Conservation (phyloP, 768 basidiomycete species). For the Russula virescens region DNA sequence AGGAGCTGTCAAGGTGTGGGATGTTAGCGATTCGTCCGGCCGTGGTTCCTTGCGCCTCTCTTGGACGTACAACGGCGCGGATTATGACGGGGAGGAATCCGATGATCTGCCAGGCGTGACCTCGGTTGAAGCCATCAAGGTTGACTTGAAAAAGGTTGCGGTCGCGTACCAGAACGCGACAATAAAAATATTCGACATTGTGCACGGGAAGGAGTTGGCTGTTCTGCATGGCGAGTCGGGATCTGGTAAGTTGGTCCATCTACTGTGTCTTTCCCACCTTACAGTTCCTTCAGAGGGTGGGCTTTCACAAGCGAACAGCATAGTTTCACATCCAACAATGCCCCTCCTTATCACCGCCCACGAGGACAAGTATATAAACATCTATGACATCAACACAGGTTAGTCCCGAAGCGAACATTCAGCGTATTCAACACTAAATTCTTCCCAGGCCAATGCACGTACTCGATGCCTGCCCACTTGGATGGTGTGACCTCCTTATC, state of each 20-base stretch:
- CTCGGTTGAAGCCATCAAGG: conserved; percentile 75
- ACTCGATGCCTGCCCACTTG: conserved; percentile 86
- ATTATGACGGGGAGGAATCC: conserved; percentile 37
- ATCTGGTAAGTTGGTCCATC: conserved; percentile 10
- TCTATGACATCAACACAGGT: conserved; percentile 85
- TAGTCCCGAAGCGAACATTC: conserved; percentile 27
- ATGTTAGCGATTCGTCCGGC: conserved; percentile 62
- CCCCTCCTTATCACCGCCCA: conserved; percentile 83
- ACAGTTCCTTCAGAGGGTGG: conserved; percentile 52
- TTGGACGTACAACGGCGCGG: conserved; percentile 76
- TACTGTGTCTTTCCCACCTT: not conserved
- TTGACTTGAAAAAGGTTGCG: conserved; percentile 79
- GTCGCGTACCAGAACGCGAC: conserved; percentile 87
- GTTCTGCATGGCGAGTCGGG: conserved; percentile 37
- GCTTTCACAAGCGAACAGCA: conserved; percentile 76
- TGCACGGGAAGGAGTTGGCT: conserved; percentile 71
- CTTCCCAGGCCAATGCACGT: conserved; percentile 69
- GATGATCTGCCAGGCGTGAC: conserved; percentile 63
- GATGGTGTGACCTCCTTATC: conserved; percentile 89
- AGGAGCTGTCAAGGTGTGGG: conserved; percentile 91
- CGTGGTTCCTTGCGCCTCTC: conserved; percentile 58
- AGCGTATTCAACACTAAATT: not conserved
- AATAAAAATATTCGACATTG: conserved; percentile 89
- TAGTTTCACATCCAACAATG: conserved; percentile 88
- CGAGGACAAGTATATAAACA: conserved; percentile 89